phyloP scores from a whole-genome alignment of 2,329 filamentous ascomycete species.

The Epichloe uncinata region DNA sequence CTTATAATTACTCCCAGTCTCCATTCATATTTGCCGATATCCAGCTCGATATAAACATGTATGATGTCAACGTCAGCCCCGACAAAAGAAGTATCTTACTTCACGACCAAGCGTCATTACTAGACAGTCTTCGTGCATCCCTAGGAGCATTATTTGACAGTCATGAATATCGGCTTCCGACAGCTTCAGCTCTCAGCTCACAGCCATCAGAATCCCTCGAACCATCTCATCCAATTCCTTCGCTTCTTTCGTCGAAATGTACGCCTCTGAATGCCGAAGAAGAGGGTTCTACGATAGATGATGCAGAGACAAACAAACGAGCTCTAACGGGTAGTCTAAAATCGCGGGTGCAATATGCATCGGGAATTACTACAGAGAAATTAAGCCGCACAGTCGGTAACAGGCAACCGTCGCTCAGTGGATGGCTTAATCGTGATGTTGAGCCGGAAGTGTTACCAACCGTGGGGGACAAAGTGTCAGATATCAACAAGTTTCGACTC shows the following conservation, averaged over 20 bases:
- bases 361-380: background rate
- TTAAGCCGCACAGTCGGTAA: background rate
- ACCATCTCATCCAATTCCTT: background rate
- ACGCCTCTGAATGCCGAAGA: background rate
- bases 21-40: conserved; percentile 95
- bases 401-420: background rate
- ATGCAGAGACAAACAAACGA: background rate
- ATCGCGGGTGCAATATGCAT: too few species aligned
- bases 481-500: background rate
- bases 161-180: conserved; percentile 65
- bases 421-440: background rate
- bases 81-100: conserved; percentile 80
- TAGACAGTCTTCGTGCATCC: conserved; percentile 68
- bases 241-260: background rate
- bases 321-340: background rate
- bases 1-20: conserved; percentile 83
- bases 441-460: background rate
- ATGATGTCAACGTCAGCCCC: conserved; percentile 83
- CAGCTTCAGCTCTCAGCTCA: background rate
- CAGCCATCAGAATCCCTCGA: background rate
- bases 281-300: background rate
- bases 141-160: conserved; percentile 71
- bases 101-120: conserved; percentile 73
- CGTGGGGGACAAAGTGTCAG: background rate
- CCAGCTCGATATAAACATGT: conserved; percentile 76